Conservation (phyloP, 306 rosid species). For the Psophocarpus tetragonolobus region DNA sequence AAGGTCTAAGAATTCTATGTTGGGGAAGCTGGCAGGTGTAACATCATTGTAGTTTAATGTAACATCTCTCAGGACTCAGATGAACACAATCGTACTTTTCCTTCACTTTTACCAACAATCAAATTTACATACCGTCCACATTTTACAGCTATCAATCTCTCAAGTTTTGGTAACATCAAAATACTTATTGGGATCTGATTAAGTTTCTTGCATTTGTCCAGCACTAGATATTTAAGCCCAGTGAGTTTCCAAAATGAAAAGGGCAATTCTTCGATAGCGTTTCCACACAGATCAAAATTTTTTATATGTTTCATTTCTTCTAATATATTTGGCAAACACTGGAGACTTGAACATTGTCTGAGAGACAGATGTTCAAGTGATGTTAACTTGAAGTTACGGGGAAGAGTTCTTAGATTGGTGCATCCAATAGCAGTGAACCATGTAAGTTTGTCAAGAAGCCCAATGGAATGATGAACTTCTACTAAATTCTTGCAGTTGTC, state of each 20-base stretch:
- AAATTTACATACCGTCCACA: background rate
- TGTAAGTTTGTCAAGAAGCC: constrained; percentile 15
- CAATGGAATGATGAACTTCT: constrained; percentile 16
- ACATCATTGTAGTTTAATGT: background rate
- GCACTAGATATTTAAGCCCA: constrained; percentile 6
- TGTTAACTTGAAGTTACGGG: background rate
- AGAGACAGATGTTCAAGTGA: constrained; percentile 16
- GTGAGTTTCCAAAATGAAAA: constrained; percentile 3
- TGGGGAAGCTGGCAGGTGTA: background rate
- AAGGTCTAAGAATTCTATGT: background rate
- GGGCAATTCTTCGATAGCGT: background rate
- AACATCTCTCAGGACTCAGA: background rate
- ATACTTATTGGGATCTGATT: background rate
- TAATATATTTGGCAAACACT: background rate
- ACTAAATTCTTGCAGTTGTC: constrained; percentile 13
- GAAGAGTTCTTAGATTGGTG: background rate
- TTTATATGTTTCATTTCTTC: background rate
- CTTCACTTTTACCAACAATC: background rate
- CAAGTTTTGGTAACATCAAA: constrained; percentile 4
- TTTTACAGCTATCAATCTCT: background rate
- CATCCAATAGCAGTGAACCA: constrained; percentile 13
- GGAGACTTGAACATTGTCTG: background rate
- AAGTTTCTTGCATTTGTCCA: constrained; percentile 10
- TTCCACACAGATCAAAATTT: background rate
- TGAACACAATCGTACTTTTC: background rate